Evolutionary conservation across 2,329 filamentous ascomycete species (phyloP).

Genomic region (Aspergillus arachidicola): DNA sequence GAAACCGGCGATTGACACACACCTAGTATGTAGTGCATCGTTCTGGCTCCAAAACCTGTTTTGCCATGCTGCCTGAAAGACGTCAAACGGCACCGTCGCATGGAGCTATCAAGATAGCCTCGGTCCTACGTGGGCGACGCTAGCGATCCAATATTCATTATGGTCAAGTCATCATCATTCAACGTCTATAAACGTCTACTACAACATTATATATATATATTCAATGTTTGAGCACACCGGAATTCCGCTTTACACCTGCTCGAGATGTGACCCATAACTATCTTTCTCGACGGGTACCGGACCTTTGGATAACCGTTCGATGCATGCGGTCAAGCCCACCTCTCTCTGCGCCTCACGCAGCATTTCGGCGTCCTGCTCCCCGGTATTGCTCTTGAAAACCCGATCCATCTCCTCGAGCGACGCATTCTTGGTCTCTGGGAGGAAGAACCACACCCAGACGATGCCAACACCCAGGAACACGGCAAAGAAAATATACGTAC

Average conservation of each 20-base stretch:
- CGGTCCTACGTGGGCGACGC: not conserved
- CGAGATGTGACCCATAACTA: constrained; percentile 2
- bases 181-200: not conserved
- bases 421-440: constrained; percentile 61
- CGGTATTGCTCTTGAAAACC: constrained; percentile 35
- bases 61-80: not conserved
- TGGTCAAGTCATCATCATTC: not conserved
- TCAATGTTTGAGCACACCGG: not conserved
- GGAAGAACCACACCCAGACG: constrained; percentile 34
- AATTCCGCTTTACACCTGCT: constrained; percentile 2
- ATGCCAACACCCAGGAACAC: constrained; percentile 28
- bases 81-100: not conserved
- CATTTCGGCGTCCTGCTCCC: constrained; percentile 27
- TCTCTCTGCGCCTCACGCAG: constrained; percentile 28
- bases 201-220: not conserved
- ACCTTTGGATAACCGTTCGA: constrained; percentile 15
- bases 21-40: not conserved
- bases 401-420: constrained; percentile 58
- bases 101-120: not conserved
- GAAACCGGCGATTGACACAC: too few relatives aligned
- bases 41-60: too few relatives aligned
- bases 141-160: not conserved
- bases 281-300: not conserved
- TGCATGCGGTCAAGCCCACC: constrained; percentile 26
- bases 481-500: constrained; percentile 35